Conservation (phyloP, 352 stramenopile genomes). For the Phytophthora crassamura region DNA sequence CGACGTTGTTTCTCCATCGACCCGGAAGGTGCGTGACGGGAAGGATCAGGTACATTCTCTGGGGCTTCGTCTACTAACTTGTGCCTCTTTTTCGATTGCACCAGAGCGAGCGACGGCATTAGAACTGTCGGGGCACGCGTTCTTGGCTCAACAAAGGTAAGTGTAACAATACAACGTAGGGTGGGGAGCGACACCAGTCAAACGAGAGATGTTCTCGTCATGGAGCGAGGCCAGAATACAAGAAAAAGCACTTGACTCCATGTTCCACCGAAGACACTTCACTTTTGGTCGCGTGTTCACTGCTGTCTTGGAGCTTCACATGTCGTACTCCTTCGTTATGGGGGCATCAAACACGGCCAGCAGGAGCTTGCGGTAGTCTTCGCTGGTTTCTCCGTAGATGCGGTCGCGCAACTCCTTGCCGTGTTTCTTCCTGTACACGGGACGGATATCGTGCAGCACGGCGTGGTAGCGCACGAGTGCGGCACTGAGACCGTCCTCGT, state of each 20-base stretch:
- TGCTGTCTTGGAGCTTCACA: neutral
- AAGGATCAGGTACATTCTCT: neutral
- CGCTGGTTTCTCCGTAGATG: constrained; percentile 71
- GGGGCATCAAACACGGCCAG: constrained; percentile 51
- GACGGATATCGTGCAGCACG: constrained; percentile 66
- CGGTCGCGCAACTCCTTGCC: constrained; percentile 70
- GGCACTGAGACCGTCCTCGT: constrained; percentile 57
- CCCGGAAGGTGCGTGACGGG: constrained; percentile 50
- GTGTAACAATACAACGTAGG: constrained; percentile 31
- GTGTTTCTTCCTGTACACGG: constrained; percentile 74
- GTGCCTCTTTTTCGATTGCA: neutral
- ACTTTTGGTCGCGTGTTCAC: no score
- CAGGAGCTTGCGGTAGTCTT: constrained; percentile 64
- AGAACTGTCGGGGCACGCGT: constrained; percentile 64
- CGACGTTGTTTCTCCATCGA: constrained; percentile 75
- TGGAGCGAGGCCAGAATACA: neutral
- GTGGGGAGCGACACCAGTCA: neutral
- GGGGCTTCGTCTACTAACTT: constrained; percentile 4
- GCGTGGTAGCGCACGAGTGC: constrained; percentile 73
- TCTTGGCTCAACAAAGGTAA: constrained; percentile 48
- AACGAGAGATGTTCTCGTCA: neutral
- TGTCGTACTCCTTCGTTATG: neutral
- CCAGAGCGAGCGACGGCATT: constrained; percentile 71
- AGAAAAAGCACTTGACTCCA: neutral
- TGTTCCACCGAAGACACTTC: no score